phyloP scores from a whole-genome alignment of 2,329 filamentous ascomycete species.

The Dactylellina haptotyla region DNA sequence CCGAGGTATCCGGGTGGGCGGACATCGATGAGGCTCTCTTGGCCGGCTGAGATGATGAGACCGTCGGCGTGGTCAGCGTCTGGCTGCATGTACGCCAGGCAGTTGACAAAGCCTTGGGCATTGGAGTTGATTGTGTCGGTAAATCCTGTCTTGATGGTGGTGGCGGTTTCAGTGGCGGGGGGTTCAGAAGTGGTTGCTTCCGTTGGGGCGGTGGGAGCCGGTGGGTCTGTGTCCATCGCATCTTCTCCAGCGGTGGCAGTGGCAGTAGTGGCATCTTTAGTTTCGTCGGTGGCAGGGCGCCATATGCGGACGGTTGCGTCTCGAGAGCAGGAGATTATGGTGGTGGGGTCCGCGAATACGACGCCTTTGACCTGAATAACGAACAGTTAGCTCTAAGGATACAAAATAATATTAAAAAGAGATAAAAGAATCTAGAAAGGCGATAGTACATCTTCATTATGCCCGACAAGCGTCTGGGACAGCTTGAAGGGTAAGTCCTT shows the following conservation, averaged over 20 bases:
- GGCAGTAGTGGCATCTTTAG: background rate
- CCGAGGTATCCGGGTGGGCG: conserved; percentile 73
- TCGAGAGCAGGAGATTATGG: conserved; percentile 84
- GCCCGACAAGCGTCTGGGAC: conserved; percentile 85
- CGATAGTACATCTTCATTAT: conserved; percentile 84
- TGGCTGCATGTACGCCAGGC: conserved; percentile 78
- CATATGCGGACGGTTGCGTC: conserved; percentile 91
- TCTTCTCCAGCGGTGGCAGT: conserved; percentile 61
- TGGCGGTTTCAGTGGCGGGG: background rate
- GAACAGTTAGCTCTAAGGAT: background rate
- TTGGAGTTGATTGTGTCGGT: conserved; percentile 81
- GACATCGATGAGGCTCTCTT: conserved; percentile 92
- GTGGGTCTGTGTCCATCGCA: conserved; percentile 36
- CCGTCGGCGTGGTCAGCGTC: conserved; percentile 73
- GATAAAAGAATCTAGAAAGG: background rate
- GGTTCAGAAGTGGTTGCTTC: conserved; percentile 15
- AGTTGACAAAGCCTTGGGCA: conserved; percentile 87
- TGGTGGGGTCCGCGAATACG: conserved; percentile 76
- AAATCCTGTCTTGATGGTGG: conserved; percentile 70
- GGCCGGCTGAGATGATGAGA: conserved; percentile 85
- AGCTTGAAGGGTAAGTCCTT: conserved; percentile 78
- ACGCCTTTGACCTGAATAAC: conserved; percentile 80
- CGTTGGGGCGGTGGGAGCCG: background rate
- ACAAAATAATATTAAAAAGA: background rate
- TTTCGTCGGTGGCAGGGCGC: conserved; percentile 63